Evolutionary conservation across 352 stramenopile genomes (phyloP).

Genomic region (Phytophthora parvispora): DNA sequence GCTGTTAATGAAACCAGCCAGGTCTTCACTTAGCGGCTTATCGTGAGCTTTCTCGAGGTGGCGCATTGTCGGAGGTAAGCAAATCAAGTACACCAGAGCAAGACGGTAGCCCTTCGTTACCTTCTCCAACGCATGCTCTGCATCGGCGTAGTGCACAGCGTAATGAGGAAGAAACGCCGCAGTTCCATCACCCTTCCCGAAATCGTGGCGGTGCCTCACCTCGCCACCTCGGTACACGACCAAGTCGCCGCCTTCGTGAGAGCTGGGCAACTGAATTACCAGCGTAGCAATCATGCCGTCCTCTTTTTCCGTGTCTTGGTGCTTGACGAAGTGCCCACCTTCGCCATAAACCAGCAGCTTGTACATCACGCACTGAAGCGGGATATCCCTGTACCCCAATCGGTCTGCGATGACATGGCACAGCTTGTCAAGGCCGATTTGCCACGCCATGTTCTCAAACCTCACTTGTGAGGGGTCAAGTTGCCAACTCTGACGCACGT

Average conservation of each 20-base stretch:
- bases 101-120: conserved; percentile 29
- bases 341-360: conserved; percentile 59
- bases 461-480: not conserved
- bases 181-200: conserved; percentile 18
- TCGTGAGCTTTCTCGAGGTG: conserved; percentile 8
- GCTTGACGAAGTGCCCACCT: conserved; percentile 46
- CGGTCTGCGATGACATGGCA: conserved; percentile 3
- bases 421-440: not conserved
- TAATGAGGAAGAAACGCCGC: conserved; percentile 18
- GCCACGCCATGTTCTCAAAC: not conserved
- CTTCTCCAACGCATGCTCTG: conserved; percentile 21
- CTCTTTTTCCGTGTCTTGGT: conserved; percentile 63
- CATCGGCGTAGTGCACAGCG: conserved; percentile 29
- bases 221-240: conserved; percentile 7
- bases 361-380: conserved; percentile 32
- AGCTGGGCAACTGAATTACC: conserved; percentile 40
- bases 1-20: conserved; percentile 30
- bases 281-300: conserved; percentile 56
- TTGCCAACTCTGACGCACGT: conserved; percentile 23
- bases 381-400: conserved; percentile 7
- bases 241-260: conserved; percentile 15
- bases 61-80: conserved; percentile 15
- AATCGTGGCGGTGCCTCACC: conserved; percentile 15
- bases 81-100: conserved; percentile 27
- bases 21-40: not conserved